phyloP scores from a whole-genome alignment of 169 alveolate genomes.

The Prorocentrum cordatum region DNA sequence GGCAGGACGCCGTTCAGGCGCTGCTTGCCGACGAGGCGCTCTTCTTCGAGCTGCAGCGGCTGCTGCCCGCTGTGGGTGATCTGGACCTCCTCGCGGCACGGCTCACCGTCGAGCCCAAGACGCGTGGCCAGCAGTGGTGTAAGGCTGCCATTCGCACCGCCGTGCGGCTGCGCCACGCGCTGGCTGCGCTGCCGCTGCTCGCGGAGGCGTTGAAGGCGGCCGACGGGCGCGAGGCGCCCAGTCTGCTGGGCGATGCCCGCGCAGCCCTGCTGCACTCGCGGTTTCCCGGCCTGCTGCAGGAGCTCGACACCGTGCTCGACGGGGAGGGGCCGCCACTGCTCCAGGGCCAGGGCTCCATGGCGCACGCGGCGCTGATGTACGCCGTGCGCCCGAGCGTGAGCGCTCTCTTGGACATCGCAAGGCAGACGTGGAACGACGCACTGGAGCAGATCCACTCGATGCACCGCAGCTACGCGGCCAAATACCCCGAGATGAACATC shows the following conservation, averaged over 20 bases:
- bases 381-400: not conserved
- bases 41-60: too few species aligned
- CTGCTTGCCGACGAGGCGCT: not conserved
- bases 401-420: not conserved
- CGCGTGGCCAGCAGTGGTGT: not conserved
- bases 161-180: not conserved
- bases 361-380: constrained; percentile 9
- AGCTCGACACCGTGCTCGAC: not conserved
- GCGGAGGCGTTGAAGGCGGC: not conserved
- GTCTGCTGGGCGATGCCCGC: not conserved
- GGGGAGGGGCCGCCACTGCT: constrained; percentile 14
- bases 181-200: not conserved
- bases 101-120: not conserved
- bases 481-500: not conserved
- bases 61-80: not conserved
- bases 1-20: constrained; percentile 8
- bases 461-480: not conserved
- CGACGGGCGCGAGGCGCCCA: not conserved
- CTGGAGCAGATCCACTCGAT: constrained; percentile 19
- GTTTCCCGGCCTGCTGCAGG: not conserved
- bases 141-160: not conserved
- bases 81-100: constrained; percentile 9
- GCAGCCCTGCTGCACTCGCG: not conserved
- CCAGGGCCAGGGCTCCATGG: not conserved
- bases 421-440: constrained; percentile 46